A percentile compares a stretch with the other conserved stretches of the same genome.
These are phyloP conservation scores for Phylloporus scabripes DNA, from an alignment of 768 basidiomycete species.

Conservation along the genomic window DNA sequence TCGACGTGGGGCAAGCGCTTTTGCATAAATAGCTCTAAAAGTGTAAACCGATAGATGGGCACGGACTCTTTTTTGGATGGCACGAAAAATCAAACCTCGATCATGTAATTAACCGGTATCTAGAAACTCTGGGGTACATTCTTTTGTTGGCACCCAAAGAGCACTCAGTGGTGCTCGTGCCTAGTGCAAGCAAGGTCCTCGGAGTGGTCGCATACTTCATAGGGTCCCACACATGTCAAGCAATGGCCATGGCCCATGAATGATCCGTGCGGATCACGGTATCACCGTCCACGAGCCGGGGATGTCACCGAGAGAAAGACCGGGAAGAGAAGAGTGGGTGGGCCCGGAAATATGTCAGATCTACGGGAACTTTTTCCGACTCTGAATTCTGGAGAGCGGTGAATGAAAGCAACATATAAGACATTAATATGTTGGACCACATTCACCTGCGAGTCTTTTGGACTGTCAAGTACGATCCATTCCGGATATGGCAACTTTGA, in stretches of 20 bases:
- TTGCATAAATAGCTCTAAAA: not conserved
- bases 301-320: too few species aligned
- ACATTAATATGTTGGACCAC: not conserved
- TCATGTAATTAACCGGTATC: slow-evolving; percentile 8
- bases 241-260: not conserved
- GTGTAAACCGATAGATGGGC: slow-evolving; percentile 1
- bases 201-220: not conserved
- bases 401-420: not conserved
- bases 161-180: too few species aligned
- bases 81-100: slow-evolving; percentile 11
- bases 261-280: not conserved
- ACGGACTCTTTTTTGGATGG: slow-evolving; percentile 5
- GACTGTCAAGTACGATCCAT: not conserved
- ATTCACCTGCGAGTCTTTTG: not conserved
- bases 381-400: not conserved
- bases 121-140: not conserved
- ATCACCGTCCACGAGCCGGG: too few species aligned
- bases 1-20: not conserved
- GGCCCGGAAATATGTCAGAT: too few species aligned
- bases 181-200: too few species aligned
- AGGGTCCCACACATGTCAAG: not conserved
- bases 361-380: not conserved
- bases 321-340: too few species aligned
- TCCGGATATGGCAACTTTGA: slow-evolving; percentile 8
- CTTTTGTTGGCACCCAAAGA: not conserved